These are phyloP conservation scores for Suillus bovinus DNA, from an alignment of 768 basidiomycete species.

Conservation along the genomic window DNA sequence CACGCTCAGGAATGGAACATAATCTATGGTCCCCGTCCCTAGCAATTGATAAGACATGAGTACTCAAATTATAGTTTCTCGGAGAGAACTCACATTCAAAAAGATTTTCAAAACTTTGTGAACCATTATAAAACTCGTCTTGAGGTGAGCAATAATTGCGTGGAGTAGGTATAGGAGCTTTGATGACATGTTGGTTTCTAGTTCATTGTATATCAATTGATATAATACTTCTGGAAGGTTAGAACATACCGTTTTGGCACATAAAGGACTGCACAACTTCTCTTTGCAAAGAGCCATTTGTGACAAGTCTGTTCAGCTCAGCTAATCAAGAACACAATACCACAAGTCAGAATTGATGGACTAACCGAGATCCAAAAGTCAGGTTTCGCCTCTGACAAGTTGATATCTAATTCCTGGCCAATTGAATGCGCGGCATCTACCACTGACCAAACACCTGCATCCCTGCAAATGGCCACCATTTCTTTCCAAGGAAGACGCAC, in stretches of 20 bases:
- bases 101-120: constrained; percentile 47
- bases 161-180: constrained; percentile 59
- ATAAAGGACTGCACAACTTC: constrained; percentile 70
- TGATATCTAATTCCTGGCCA: constrained; percentile 65
- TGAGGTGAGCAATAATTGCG: constrained; percentile 49
- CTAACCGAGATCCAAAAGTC: constrained; percentile 81
- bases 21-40: constrained; percentile 72
- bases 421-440: constrained; percentile 82
- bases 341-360: constrained; percentile 5
- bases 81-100: constrained; percentile 39
- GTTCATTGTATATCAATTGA: background rate
- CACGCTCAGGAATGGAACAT: constrained; percentile 53
- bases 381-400: constrained; percentile 54
- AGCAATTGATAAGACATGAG: background rate
- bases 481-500: constrained; percentile 69
- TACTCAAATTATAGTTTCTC: background rate
- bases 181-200: constrained; percentile 67
- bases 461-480: constrained; percentile 62
- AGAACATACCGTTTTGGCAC: constrained; percentile 55
- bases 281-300: constrained; percentile 80
- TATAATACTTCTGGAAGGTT: background rate
- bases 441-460: constrained; percentile 64
- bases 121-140: constrained; percentile 31
- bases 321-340: background rate
- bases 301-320: constrained; percentile 62